phyloP scores from a whole-genome alignment of 1,284 basidiomycete species.

The Phellinidium pouzarii region DNA sequence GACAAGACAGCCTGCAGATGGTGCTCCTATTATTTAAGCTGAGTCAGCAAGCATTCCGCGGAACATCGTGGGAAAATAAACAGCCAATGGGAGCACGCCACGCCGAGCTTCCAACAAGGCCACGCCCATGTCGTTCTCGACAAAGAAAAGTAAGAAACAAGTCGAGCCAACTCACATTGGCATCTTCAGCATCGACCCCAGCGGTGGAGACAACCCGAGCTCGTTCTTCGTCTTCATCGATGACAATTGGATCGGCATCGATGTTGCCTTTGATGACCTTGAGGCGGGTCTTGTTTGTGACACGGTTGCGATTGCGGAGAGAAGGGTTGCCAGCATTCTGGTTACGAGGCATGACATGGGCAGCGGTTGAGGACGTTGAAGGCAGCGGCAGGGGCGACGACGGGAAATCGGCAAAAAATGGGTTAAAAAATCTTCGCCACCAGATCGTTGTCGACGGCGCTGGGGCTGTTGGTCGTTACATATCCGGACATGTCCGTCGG shows the following conservation, averaged over 20 bases:
- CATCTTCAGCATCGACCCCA: slow-evolving; percentile 82
- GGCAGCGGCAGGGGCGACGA: slow-evolving; percentile 3
- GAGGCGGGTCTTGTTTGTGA: slow-evolving; percentile 87
- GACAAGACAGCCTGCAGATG: slow-evolving; percentile 84
- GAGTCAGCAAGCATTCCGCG: slow-evolving; percentile 54
- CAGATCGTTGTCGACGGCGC: slow-evolving; percentile 17
- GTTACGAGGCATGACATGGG: slow-evolving; percentile 77
- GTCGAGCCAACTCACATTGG: slow-evolving; percentile 58
- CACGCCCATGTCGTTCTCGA: slow-evolving; percentile 26
- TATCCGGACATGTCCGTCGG: slow-evolving; percentile 7
- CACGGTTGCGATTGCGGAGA: slow-evolving; percentile 77
- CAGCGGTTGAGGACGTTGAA: slow-evolving; percentile 1
- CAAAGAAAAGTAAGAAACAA: slow-evolving; percentile 28
- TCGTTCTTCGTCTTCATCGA: slow-evolving; percentile 80
- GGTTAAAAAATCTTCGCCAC: slow-evolving; percentile 15
- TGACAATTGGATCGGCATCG: slow-evolving; percentile 75
- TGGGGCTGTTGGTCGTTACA: slow-evolving; percentile 6
- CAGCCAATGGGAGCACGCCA: slow-evolving; percentile 44
- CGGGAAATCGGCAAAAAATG: slow-evolving; percentile 12
- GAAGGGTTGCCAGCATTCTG: slow-evolving; percentile 65
- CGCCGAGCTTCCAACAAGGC: slow-evolving; percentile 39
- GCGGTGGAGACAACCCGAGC: slow-evolving; percentile 53
- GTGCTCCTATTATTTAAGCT: slow-evolving; percentile 68
- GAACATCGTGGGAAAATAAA: slow-evolving; percentile 41
- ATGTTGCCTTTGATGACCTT: slow-evolving; percentile 74